These are phyloP conservation scores for Lepidopterella palustris DNA, from an alignment of 495 filamentous ascomycete species.

Conservation along the genomic window DNA sequence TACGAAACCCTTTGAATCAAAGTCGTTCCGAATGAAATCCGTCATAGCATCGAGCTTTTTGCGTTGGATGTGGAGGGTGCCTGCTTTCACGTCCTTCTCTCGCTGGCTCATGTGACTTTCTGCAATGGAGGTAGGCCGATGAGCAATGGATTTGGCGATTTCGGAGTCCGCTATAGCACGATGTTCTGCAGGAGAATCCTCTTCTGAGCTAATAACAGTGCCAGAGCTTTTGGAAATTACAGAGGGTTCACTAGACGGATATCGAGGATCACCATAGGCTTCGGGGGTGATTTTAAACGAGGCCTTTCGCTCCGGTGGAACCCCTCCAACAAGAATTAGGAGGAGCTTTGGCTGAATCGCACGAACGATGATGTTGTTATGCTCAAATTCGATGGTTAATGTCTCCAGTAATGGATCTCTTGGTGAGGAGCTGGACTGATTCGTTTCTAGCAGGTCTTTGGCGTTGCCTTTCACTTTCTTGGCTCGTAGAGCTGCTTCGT, in stretches of 20 bases:
- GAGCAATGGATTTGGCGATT: background rate
- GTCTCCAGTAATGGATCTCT: constrained; percentile 26
- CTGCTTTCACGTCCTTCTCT: constrained; percentile 30
- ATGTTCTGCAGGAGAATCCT: constrained; percentile 1
- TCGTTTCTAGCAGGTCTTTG: background rate
- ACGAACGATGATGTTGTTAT: constrained; percentile 36
- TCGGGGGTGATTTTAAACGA: constrained; percentile 33
- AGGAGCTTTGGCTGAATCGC: constrained; percentile 36
- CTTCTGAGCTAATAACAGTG: background rate
- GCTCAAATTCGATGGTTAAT: constrained; percentile 35
- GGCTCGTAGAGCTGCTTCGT: constrained; percentile 13
- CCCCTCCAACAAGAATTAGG: constrained; percentile 37
- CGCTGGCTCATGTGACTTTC: constrained; percentile 26
- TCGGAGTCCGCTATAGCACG: background rate
- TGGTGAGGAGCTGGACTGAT: background rate
- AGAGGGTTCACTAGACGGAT: constrained; percentile 17
- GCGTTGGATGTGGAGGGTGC: constrained; percentile 34
- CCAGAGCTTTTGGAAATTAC: background rate
- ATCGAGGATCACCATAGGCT: constrained; percentile 29
- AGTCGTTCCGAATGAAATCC: constrained; percentile 29
- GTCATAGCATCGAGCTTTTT: constrained; percentile 39
- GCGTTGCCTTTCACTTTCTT: background rate
- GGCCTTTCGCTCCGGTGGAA: constrained; percentile 29
- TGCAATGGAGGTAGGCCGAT: constrained; percentile 1
- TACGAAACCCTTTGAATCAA: constrained; percentile 33